These are phyloP conservation scores for Trichodelitschia bisporula DNA, from an alignment of 495 filamentous ascomycete species.

Conservation along the genomic window DNA sequence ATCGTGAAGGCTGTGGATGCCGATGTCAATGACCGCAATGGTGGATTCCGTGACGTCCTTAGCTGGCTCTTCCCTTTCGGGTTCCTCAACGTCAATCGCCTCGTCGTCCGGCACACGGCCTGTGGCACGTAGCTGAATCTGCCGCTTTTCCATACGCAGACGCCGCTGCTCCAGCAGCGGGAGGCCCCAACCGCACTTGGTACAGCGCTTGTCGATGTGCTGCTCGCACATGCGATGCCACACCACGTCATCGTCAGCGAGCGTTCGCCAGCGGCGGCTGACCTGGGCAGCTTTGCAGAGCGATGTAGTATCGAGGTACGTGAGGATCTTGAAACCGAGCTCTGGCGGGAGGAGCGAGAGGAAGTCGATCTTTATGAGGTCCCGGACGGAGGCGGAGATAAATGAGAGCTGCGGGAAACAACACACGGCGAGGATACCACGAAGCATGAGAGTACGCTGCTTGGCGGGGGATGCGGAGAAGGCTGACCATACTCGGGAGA, in stretches of 20 bases:
- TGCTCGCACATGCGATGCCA: conserved; percentile 99
- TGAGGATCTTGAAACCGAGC: conserved; percentile 78
- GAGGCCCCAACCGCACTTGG: conserved; percentile 88
- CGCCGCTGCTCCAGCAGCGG: conserved; percentile 73
- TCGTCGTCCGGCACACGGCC: conserved; percentile 23
- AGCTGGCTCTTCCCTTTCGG: neutral
- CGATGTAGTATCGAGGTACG: conserved; percentile 82
- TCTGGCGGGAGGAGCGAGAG: conserved; percentile 69
- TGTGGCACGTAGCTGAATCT: conserved; percentile 49
- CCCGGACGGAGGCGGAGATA: conserved; percentile 62
- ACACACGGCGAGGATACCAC: conserved; percentile 83
- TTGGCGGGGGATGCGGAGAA: conserved; percentile 90
- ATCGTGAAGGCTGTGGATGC: too few species aligned
- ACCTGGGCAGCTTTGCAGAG: conserved; percentile 94
- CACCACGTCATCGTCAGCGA: conserved; percentile 91
- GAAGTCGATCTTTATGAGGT: conserved; percentile 92
- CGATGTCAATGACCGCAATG: too few species aligned
- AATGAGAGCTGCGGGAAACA: conserved; percentile 94
- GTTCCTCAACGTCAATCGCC: neutral
- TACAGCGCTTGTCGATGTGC: conserved; percentile 90
- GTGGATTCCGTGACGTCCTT: too few species aligned
- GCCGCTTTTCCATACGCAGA: conserved; percentile 64
- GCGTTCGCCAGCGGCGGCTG: conserved; percentile 56
- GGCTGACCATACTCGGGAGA: conserved; percentile 87
- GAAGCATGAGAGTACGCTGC: conserved; percentile 82